Evolutionary conservation across 2,329 filamentous ascomycete species (phyloP).

Genomic region (Dactylonectria macrodidyma): DNA sequence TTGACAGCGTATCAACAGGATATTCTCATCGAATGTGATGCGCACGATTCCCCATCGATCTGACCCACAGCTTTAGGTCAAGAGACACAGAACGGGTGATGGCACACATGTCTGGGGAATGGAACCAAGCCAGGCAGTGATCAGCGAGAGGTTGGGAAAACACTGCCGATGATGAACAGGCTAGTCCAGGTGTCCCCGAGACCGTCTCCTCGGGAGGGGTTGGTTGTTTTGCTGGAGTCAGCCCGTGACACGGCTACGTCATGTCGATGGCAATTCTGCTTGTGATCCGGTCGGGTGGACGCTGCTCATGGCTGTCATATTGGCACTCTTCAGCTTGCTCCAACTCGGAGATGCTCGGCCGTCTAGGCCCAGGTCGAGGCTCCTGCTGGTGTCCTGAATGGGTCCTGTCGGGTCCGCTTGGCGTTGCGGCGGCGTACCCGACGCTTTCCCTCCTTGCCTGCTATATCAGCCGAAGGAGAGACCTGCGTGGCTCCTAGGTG

Average conservation of each 20-base stretch:
- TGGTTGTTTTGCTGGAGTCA: conserved; percentile 15
- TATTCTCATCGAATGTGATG: conserved; percentile 24
- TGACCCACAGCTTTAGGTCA: conserved; percentile 38
- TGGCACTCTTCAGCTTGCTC: not conserved
- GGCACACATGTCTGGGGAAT: conserved; percentile 39
- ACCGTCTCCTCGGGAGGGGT: conserved; percentile 26
- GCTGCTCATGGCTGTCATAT: conserved; percentile 7
- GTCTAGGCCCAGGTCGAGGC: conserved; percentile 8
- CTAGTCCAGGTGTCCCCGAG: conserved; percentile 33
- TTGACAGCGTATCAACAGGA: conserved; percentile 2
- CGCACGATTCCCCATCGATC: conserved; percentile 33
- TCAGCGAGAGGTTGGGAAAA: conserved; percentile 35
- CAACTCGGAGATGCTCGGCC: not conserved
- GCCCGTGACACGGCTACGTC: conserved; percentile 5
- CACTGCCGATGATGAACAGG: conserved; percentile 20
- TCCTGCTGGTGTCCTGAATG: conserved; percentile 3
- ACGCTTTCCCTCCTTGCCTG: conserved; percentile 41
- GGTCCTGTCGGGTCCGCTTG: conserved; percentile 5
- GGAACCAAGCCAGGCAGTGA: conserved; percentile 28
- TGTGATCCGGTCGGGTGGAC: conserved; percentile 6
- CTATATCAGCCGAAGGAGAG: conserved; percentile 27
- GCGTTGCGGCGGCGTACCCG: conserved; percentile 25
- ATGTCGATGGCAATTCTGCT: conserved; percentile 4
- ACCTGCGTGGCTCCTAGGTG: conserved; percentile 36
- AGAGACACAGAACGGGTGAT: conserved; percentile 38